Evolutionary conservation across 164 flowering plant species (phyloP).

Genomic region (Chloranthus sessilifolius): DNA sequence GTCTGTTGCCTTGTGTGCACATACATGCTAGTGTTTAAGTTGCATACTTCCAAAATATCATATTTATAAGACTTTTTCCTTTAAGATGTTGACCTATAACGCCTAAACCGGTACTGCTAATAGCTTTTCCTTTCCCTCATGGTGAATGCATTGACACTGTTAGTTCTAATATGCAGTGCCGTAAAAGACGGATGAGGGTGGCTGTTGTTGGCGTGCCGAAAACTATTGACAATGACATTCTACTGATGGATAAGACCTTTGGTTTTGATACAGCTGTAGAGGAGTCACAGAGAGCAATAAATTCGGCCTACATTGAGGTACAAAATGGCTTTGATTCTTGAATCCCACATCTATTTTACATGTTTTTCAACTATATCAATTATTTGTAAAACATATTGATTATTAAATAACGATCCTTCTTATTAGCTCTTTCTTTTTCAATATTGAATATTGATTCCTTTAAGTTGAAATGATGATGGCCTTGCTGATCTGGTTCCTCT

Average conservation of each 20-base stretch:
- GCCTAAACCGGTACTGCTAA: no score
- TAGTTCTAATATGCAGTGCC: slow-evolving; percentile 39
- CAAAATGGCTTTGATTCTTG: not conserved
- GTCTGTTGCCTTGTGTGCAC: no score
- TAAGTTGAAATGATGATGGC: not conserved
- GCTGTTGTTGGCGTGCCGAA: slow-evolving; percentile 95
- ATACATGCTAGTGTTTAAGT: no score
- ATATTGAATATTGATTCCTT: not conserved
- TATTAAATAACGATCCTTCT: no score
- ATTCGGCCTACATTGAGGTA: slow-evolving; percentile 96
- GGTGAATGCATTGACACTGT: slow-evolving; percentile 1
- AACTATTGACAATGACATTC: slow-evolving; percentile 91
- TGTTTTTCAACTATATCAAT: not conserved
- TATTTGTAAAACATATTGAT: not conserved
- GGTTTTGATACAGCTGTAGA: slow-evolving; percentile 97
- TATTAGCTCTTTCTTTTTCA: not conserved
- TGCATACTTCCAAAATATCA: no score
- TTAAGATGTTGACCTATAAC: no score
- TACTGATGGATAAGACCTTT: slow-evolving; percentile 89
- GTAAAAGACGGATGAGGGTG: slow-evolving; percentile 55
- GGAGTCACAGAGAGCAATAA: slow-evolving; percentile 90
- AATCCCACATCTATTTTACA: not conserved
- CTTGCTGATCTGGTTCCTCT: not conserved
- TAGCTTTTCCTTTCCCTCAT: no score
- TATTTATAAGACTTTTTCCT: no score